phyloP scores from a whole-genome alignment of 331 rosid genomes.

The Rhamnella rubrinervis region DNA sequence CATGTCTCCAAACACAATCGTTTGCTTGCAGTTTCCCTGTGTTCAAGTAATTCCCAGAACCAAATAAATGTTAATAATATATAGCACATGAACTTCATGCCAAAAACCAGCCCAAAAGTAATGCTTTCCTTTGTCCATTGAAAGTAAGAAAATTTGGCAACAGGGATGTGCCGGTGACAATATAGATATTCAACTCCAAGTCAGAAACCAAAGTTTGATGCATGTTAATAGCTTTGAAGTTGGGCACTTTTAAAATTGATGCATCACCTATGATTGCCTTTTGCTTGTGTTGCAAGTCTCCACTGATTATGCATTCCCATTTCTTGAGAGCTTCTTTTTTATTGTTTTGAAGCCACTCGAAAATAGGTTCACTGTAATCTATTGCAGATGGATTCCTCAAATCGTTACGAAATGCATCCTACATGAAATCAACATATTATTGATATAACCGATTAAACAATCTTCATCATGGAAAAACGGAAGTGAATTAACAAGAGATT shows the following conservation, averaged over 20 bases:
- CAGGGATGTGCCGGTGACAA: constrained; percentile 69
- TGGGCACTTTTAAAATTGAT: constrained; percentile 55
- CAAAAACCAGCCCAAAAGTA: neutral
- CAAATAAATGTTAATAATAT: neutral
- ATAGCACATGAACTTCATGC: no score
- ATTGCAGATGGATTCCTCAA: constrained; percentile 76
- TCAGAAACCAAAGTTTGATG: constrained; percentile 58
- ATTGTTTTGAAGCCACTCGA: constrained; percentile 74
- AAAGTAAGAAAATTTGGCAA: neutral
- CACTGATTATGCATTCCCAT: constrained; percentile 71
- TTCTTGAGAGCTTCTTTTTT: constrained; percentile 64
- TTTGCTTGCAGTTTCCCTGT: constrained; percentile 84
- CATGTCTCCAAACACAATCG: constrained; percentile 82
- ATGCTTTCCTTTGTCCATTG: no score
- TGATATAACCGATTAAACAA: constrained; percentile 12
- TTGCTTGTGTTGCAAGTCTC: constrained; percentile 63
- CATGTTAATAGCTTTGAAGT: constrained; percentile 61
- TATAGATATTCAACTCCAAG: constrained; percentile 81
- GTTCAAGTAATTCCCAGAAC: constrained; percentile 4
- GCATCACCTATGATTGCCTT: constrained; percentile 58
- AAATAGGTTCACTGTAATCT: constrained; percentile 69
- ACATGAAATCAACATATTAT: constrained; percentile 22
- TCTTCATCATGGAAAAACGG: constrained; percentile 16
- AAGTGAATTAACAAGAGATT: constrained; percentile 8
- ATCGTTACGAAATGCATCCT: constrained; percentile 83